phyloP scores from a whole-genome alignment of 2,329 filamentous ascomycete genomes.

The Fusarium xylarioides region DNA sequence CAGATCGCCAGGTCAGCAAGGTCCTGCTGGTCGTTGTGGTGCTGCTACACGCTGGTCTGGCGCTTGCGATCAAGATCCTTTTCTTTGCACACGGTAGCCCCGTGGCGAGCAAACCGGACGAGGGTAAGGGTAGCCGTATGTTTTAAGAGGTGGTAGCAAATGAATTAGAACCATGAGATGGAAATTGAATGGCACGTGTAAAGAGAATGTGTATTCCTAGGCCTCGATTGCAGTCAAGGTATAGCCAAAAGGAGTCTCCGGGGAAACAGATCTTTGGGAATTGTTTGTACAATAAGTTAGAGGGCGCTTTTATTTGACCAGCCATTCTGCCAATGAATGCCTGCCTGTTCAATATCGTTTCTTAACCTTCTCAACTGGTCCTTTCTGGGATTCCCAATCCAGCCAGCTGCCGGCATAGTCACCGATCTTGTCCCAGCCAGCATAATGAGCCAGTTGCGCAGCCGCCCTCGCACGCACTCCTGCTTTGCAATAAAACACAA shows the following conservation, averaged over 20 bases:
- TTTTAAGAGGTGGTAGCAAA: slow-evolving; percentile 19
- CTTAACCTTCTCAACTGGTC: slow-evolving; percentile 55
- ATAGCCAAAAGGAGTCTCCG: slow-evolving; percentile 26
- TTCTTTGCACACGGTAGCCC: slow-evolving; percentile 87
- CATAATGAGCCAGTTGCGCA: slow-evolving; percentile 77
- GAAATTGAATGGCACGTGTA: slow-evolving; percentile 23
- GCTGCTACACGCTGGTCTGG: slow-evolving; percentile 84
- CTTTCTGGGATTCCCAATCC: slow-evolving; percentile 83
- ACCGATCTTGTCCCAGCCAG: slow-evolving; percentile 76
- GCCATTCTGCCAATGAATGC: background rate
- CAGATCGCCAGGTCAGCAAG: slow-evolving; percentile 91
- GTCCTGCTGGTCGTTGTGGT: slow-evolving; percentile 85
- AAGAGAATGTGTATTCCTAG: slow-evolving; percentile 25
- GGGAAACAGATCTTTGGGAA: slow-evolving; percentile 12
- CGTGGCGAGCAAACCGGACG: slow-evolving; percentile 52
- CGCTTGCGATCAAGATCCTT: slow-evolving; percentile 93
- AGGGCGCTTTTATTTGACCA: slow-evolving; percentile 30
- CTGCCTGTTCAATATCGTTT: background rate
- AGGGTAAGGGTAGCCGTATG: slow-evolving; percentile 30
- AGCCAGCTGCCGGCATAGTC: slow-evolving; percentile 82
- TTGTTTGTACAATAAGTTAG: slow-evolving; percentile 38
- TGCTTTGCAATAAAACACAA: slow-evolving; percentile 94
- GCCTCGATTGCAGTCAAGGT: background rate
- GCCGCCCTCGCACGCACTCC: slow-evolving; percentile 84
- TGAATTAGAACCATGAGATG: background rate